Evolutionary conservation across 2,329 filamentous ascomycete species (phyloP).

Genomic region (Myriosclerotinia curreyana): DNA sequence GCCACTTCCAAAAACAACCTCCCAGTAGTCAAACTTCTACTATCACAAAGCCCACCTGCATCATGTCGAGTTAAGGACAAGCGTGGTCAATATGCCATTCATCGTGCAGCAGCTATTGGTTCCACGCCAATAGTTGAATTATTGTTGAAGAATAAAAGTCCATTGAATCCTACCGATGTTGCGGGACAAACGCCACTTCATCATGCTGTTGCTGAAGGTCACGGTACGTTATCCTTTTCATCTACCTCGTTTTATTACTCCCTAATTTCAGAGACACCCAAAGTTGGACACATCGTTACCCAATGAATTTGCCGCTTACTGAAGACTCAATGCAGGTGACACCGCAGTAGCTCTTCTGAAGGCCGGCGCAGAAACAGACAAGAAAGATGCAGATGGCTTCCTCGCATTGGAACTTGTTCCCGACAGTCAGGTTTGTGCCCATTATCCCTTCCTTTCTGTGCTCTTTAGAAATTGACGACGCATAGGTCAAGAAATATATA

Average conservation of each 20-base stretch:
- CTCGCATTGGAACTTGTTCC: slow-evolving; percentile 80
- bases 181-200: slow-evolving; percentile 87
- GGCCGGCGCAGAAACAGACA: slow-evolving; percentile 77
- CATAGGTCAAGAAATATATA: slow-evolving; percentile 28
- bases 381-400: slow-evolving; percentile 68
- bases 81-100: slow-evolving; percentile 84
- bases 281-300: too few relatives aligned
- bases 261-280: not conserved
- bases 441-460: not conserved
- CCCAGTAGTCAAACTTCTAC: slow-evolving; percentile 73
- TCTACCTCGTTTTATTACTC: not conserved
- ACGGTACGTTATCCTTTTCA: slow-evolving; percentile 48
- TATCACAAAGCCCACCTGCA: slow-evolving; percentile 66
- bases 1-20: slow-evolving; percentile 86
- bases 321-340: slow-evolving; percentile 55
- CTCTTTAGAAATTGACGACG: slow-evolving; percentile 16
- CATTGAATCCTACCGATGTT: slow-evolving; percentile 77
- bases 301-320: not conserved
- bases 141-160: slow-evolving; percentile 72
- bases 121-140: slow-evolving; percentile 83
- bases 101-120: slow-evolving; percentile 86
- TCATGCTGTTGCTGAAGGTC: slow-evolving; percentile 75
- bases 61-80: slow-evolving; percentile 79
- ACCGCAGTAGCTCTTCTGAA: slow-evolving; percentile 79
- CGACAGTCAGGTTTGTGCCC: slow-evolving; percentile 67